A percentile compares a stretch with the other conserved stretches of the same genome.
phyloP scores from a whole-genome alignment of 2,329 filamentous ascomycete species.

The Penicillium sp. region DNA sequence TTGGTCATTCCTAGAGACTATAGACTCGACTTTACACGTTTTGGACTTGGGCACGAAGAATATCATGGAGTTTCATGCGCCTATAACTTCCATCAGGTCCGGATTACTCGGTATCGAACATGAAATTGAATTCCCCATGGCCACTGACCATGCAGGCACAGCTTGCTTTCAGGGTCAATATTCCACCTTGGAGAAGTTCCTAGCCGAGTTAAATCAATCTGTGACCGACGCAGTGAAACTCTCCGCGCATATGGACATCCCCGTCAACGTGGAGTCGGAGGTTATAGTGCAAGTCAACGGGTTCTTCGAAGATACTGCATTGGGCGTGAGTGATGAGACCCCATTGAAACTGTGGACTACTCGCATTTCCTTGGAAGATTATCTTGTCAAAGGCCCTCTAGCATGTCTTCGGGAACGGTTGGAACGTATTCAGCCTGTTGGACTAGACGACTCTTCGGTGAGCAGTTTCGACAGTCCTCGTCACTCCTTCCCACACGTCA shows the following conservation, averaged over 20 bases:
- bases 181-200: conserved; percentile 24
- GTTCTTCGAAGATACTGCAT: conserved; percentile 60
- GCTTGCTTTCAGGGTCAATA: conserved; percentile 31
- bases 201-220: conserved; percentile 22
- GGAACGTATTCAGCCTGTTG: conserved; percentile 27
- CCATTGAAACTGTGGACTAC: conserved; percentile 34
- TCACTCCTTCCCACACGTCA: conserved; percentile 20
- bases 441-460: conserved; percentile 28
- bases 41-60: conserved; percentile 38
- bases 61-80: conserved; percentile 54
- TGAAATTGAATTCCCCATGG: conserved; percentile 31
- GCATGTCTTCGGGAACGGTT: conserved; percentile 53
- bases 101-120: conserved; percentile 32
- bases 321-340: conserved; percentile 44
- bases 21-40: conserved; percentile 54
- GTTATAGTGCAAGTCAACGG: conserved; percentile 57
- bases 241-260: conserved; percentile 38
- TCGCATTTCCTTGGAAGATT: conserved; percentile 40
- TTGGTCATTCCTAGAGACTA: conserved; percentile 61
- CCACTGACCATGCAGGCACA: conserved; percentile 31
- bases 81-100: conserved; percentile 51
- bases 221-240: conserved; percentile 22
- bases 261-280: conserved; percentile 49
- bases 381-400: conserved; percentile 54
- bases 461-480: conserved; percentile 29